phyloP scores from a whole-genome alignment of 768 basidiomycete genomes.

The Chiua virens region DNA sequence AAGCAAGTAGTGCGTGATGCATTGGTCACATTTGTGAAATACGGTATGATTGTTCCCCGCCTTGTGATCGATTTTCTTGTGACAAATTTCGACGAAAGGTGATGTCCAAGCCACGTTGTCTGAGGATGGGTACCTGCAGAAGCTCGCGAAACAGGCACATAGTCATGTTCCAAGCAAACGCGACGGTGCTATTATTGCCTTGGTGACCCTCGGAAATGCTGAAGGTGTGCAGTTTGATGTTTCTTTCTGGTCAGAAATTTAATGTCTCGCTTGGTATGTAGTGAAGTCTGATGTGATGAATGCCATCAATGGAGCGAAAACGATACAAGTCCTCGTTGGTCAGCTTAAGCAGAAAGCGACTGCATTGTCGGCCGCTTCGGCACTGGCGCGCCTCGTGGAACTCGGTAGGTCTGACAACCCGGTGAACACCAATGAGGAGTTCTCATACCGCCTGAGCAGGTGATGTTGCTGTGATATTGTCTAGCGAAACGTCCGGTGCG shows the following conservation, averaged over 20 bases:
- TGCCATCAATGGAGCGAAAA: slow-evolving; percentile 15
- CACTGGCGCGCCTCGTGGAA: slow-evolving; percentile 13
- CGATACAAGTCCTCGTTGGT: slow-evolving; percentile 16
- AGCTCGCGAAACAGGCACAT: slow-evolving; percentile 17
- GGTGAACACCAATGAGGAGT: no score
- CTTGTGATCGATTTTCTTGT: not conserved
- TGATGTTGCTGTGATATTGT: slow-evolving; percentile 11
- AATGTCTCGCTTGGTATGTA: not conserved
- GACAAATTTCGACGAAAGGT: slow-evolving; percentile 4
- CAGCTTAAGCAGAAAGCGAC: slow-evolving; percentile 15
- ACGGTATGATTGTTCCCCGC: slow-evolving; percentile 13
- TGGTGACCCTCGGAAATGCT: slow-evolving; percentile 15
- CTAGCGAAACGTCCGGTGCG: slow-evolving; percentile 1
- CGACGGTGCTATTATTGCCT: slow-evolving; percentile 16
- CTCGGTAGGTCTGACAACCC: slow-evolving; percentile 16
- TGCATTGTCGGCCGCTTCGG: slow-evolving; percentile 20
- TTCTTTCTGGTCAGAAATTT: not conserved
- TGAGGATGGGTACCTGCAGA: slow-evolving; percentile 3
- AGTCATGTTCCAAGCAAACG: slow-evolving; percentile 6
- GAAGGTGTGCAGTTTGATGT: not conserved
- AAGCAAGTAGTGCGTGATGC: slow-evolving; percentile 13
- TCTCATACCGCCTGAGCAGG: slow-evolving; percentile 8
- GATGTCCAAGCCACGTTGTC: slow-evolving; percentile 8
- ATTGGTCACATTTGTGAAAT: slow-evolving; percentile 13
- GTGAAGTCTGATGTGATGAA: slow-evolving; percentile 9